phyloP scores from a whole-genome alignment of 2,329 filamentous ascomycete species.

The Pseudohalonectria lignicola region DNA sequence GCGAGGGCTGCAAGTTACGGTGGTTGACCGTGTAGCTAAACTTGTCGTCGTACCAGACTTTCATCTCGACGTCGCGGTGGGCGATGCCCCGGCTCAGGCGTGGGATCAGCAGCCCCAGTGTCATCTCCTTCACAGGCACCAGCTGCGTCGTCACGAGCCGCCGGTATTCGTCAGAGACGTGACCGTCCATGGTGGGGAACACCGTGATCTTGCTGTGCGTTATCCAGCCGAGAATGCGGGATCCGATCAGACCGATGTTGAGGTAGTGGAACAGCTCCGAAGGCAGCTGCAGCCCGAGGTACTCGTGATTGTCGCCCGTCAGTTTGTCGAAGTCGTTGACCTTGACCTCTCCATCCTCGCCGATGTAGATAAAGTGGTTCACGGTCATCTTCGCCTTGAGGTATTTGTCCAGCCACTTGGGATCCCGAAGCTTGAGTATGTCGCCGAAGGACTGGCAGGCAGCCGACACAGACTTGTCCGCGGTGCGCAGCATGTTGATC shows the following conservation, averaged over 20 bases:
- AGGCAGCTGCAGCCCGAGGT: slow-evolving; percentile 81
- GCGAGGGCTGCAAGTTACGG: slow-evolving; percentile 32
- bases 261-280: slow-evolving; percentile 88
- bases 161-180: slow-evolving; percentile 69
- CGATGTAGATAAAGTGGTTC: slow-evolving; percentile 78
- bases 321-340: slow-evolving; percentile 63
- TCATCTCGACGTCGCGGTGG: slow-evolving; percentile 65
- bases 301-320: slow-evolving; percentile 77
- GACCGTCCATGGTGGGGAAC: slow-evolving; percentile 75
- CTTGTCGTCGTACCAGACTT: slow-evolving; percentile 72
- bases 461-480: slow-evolving; percentile 58
- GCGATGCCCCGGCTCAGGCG: slow-evolving; percentile 75
- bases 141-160: slow-evolving; percentile 67
- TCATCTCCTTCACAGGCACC: slow-evolving; percentile 61
- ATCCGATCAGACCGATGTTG: slow-evolving; percentile 68
- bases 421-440: slow-evolving; percentile 57
- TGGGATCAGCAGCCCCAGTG: slow-evolving; percentile 68
- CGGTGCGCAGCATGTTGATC: slow-evolving; percentile 62
- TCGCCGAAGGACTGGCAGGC: slow-evolving; percentile 74
- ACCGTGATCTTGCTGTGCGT: slow-evolving; percentile 70
- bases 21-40: slow-evolving; percentile 60
- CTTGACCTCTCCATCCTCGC: slow-evolving; percentile 63
- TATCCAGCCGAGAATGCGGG: slow-evolving; percentile 72
- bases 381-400: slow-evolving; percentile 76
- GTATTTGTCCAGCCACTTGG: slow-evolving; percentile 76